Evolutionary conservation across 1,284 basidiomycete genomes (phyloP).

Genomic region (Ceratobasidium sp.): DNA sequence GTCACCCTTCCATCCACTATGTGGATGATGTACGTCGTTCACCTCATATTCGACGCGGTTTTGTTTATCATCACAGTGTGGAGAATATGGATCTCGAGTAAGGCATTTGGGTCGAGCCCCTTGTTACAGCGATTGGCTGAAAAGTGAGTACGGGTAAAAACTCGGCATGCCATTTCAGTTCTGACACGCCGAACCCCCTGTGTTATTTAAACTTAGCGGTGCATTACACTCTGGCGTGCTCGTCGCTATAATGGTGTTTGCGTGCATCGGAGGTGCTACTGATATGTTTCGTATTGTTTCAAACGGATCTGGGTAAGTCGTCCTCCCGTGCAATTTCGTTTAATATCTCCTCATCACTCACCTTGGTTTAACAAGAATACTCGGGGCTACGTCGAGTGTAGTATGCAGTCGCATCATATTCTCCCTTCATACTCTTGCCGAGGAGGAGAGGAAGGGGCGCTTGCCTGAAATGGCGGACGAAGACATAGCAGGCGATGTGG

Average conservation of each 20-base stretch:
- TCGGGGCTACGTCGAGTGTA: constrained; percentile 18
- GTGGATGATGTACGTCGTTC: constrained; percentile 7
- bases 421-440: constrained; percentile 18
- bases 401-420: constrained; percentile 40
- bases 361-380: background rate
- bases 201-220: background rate
- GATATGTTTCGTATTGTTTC: background rate
- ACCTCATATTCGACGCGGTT: background rate
- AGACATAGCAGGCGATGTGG: background rate
- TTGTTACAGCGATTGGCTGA: too few species aligned
- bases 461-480: background rate
- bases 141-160: background rate
- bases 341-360: background rate
- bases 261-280: constrained; percentile 5
- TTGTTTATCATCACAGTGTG: constrained; percentile 4
- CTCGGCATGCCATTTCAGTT: too few species aligned
- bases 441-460: background rate
- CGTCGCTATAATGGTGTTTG: constrained; percentile 4
- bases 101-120: too few species aligned
- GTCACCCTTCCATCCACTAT: background rate
- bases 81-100: too few species aligned
- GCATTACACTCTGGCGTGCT: background rate
- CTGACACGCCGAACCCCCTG: background rate
- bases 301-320: constrained; percentile 30
- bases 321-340: background rate